A percentile compares a stretch with the other conserved stretches of the same genome.
Evolutionary conservation across 2,329 filamentous ascomycete genomes (phyloP).

Genomic region (Acrocalymma vagum): DNA sequence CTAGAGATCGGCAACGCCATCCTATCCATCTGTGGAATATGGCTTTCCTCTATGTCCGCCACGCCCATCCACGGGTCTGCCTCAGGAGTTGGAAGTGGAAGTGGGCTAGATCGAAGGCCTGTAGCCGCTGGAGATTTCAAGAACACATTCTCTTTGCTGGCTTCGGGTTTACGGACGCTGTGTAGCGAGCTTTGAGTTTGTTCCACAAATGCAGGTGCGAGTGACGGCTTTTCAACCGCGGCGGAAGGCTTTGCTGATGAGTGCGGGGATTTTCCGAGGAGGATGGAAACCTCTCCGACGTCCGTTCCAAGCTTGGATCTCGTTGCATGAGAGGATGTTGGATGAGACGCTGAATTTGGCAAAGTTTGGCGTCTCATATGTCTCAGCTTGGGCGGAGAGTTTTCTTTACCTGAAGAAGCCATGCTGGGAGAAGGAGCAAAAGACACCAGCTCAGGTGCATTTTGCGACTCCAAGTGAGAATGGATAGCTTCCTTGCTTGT

Average conservation of each 20-base stretch:
- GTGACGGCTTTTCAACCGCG: slow-evolving; percentile 15
- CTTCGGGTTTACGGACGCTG: slow-evolving; percentile 22
- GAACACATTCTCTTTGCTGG: slow-evolving; percentile 30
- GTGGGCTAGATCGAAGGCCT: slow-evolving; percentile 38
- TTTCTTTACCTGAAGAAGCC: slow-evolving; percentile 38
- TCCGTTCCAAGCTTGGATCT: slow-evolving; percentile 24
- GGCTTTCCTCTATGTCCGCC: slow-evolving; percentile 33
- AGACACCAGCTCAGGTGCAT: slow-evolving; percentile 18
- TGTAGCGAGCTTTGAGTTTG: slow-evolving; percentile 27
- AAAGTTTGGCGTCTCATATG: slow-evolving; percentile 32
- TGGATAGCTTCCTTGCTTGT: slow-evolving; percentile 26
- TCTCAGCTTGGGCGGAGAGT: slow-evolving; percentile 34
- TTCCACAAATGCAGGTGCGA: slow-evolving; percentile 13
- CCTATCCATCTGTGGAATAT: slow-evolving; percentile 37
- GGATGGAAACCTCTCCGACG: slow-evolving; percentile 26
- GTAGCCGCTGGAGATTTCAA: slow-evolving; percentile 24
- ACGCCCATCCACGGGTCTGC: slow-evolving; percentile 43
- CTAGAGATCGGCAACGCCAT: slow-evolving; percentile 42
- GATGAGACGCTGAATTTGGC: slow-evolving; percentile 22
- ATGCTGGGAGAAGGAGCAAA: slow-evolving; percentile 24
- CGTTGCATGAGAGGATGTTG: slow-evolving; percentile 7
- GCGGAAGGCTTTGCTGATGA: slow-evolving; percentile 11
- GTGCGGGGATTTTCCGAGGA: slow-evolving; percentile 29
- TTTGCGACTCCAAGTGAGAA: slow-evolving; percentile 15
- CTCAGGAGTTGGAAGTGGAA: slow-evolving; percentile 39